These are phyloP conservation scores for Aspergillus alliaceus DNA, from an alignment of 2,329 filamentous ascomycete genomes.

Conservation along the genomic window DNA sequence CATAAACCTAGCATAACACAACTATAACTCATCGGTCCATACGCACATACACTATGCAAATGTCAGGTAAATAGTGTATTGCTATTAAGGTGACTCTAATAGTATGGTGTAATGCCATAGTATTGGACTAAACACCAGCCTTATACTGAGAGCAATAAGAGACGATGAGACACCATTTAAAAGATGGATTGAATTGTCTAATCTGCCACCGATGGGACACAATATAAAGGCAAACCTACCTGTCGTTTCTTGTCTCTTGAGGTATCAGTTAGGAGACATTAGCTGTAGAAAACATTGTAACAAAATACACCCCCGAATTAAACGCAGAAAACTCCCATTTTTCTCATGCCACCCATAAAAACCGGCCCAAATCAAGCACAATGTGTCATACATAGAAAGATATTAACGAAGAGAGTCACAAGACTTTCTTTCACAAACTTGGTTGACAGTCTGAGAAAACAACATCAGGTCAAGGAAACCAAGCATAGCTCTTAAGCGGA, in stretches of 20 bases:
- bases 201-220: background rate
- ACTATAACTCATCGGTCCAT: too few species aligned
- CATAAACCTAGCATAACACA: too few species aligned
- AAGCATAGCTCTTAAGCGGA: constrained; percentile 40
- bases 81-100: too few species aligned
- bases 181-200: background rate
- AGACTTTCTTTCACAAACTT: background rate
- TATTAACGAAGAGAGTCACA: background rate
- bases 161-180: background rate
- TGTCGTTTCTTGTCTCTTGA: background rate
- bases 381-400: constrained; percentile 3
- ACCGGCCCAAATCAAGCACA: constrained; percentile 16
- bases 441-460: background rate
- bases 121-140: too few species aligned
- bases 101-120: too few species aligned
- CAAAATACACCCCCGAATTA: background rate
- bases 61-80: too few species aligned
- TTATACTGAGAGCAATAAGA: too few species aligned
- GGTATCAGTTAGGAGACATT: background rate
- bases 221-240: background rate
- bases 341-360: constrained; percentile 17
- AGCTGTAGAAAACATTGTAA: background rate
- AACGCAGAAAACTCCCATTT: constrained; percentile 17
- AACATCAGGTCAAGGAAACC: constrained; percentile 31
- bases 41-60: too few species aligned